These are phyloP conservation scores for Lachancea dasiensis DNA, from an alignment of 805 yeast species.

Conservation along the genomic window DNA sequence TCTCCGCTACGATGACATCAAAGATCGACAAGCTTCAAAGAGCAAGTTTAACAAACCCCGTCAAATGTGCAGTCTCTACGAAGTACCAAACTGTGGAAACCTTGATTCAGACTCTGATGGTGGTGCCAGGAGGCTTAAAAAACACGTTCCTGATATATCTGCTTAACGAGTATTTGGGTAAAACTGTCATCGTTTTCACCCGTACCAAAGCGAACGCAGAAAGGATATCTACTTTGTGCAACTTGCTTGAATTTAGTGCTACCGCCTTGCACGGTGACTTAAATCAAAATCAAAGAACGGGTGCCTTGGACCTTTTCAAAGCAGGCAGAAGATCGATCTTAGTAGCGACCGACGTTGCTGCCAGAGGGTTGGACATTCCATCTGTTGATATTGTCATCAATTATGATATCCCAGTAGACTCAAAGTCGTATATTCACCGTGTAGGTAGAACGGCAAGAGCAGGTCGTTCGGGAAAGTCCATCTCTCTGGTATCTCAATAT, in stretches of 20 bases:
- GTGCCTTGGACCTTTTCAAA: slow-evolving; percentile 74
- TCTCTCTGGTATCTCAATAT: slow-evolving; percentile 88
- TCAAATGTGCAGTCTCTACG: slow-evolving; percentile 80
- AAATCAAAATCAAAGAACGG: slow-evolving; percentile 76
- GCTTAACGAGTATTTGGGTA: slow-evolving; percentile 77
- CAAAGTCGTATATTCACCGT: slow-evolving; percentile 92
- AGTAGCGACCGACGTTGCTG: slow-evolving; percentile 85
- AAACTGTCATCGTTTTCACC: slow-evolving; percentile 82
- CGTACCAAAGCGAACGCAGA: slow-evolving; percentile 95
- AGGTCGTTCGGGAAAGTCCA: slow-evolving; percentile 81
- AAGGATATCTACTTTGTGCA: slow-evolving; percentile 73
- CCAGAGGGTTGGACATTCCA: slow-evolving; percentile 92
- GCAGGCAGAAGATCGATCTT: slow-evolving; percentile 61
- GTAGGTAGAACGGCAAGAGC: slow-evolving; percentile 99
- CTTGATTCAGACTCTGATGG: slow-evolving; percentile 80
- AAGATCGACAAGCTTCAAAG: slow-evolving; percentile 92
- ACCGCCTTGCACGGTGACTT: slow-evolving; percentile 93
- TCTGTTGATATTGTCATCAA: slow-evolving; percentile 91
- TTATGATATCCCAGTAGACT: slow-evolving; percentile 82
- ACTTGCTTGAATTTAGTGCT: slow-evolving; percentile 79
- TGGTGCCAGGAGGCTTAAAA: slow-evolving; percentile 87
- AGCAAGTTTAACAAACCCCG: slow-evolving; percentile 85
- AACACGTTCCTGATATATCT: slow-evolving; percentile 81
- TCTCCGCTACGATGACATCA: slow-evolving; percentile 96
- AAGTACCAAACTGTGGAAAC: slow-evolving; percentile 93